A percentile compares a stretch with the other conserved stretches of the same genome.
These are phyloP conservation scores for Stenogyne calaminthoides DNA, from an alignment of 305 asterid genomes.

Conservation along the genomic window DNA sequence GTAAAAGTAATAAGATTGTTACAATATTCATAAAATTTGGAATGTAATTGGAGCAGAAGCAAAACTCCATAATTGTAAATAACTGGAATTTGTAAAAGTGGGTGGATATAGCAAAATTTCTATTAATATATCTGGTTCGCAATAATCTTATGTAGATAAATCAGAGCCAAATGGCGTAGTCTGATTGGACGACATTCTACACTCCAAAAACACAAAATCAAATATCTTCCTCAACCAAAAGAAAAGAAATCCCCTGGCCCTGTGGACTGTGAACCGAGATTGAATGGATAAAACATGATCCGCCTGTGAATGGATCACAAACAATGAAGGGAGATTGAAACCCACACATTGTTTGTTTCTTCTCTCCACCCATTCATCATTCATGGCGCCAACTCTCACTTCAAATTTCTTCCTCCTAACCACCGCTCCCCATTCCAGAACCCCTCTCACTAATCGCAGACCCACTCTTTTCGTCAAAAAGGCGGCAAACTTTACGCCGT, in stretches of 20 bases:
- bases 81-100: too few relatives aligned
- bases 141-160: constrained; percentile 51
- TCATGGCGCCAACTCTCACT: constrained; percentile 85
- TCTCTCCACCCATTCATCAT: constrained; percentile 22
- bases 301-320: constrained; percentile 18
- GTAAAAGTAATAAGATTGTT: too few relatives aligned
- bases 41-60: too few relatives aligned
- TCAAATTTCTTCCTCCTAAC: constrained; percentile 69
- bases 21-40: too few relatives aligned
- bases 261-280: constrained; percentile 21
- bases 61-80: neutral
- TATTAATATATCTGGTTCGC: constrained; percentile 47
- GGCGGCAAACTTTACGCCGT: constrained; percentile 36
- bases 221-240: constrained; percentile 17
- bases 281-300: constrained; percentile 31
- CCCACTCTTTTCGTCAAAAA: constrained; percentile 58
- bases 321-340: constrained; percentile 26
- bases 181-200: constrained; percentile 54
- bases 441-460: constrained; percentile 37
- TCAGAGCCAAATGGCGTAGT: constrained; percentile 41
- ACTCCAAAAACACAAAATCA: neutral
- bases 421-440: constrained; percentile 52
- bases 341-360: constrained; percentile 6
- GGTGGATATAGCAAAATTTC: too few relatives aligned
- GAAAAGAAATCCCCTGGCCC: constrained; percentile 26